Base-by-base conservation (phyloP, 768 basidiomycete species). In the Suillus clintonianus region DNA sequence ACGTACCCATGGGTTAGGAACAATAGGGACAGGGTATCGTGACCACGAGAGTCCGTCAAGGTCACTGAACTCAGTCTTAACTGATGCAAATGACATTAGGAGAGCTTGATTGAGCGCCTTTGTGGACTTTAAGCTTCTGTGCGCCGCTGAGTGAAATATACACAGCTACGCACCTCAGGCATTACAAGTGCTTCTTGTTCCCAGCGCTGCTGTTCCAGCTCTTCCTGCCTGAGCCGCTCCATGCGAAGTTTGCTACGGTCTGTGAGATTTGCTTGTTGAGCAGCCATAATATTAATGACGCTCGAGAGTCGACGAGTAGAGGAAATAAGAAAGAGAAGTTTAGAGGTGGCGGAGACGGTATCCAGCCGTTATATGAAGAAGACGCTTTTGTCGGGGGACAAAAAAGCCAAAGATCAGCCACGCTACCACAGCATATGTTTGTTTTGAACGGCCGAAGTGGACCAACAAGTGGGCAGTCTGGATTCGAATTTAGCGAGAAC, bases 1-100 rank as follows among this genome's bases (percentile, higher is more conserved):
- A 68, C 71, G 5, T 54, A 76, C 75, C 69, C 69, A 70, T 7
- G 71, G 63, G 43, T 69, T 70, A 24, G 65, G 75, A 24, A 67
- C 71, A 54, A 68, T 64, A 5, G 73, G 73, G 9, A 78, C 75
- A 5, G 77, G 75, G 34, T 76, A 72, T 51, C 75, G 76, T 19
- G 80, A 72, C 86, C 86, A 86, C 42, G 81, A 78, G 41, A 85
- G 73, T 0, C 87, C 87, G 61, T 88, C 87, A 17, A 88, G 79
- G 71, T 88, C 87, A 61, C 80, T 78, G 68, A 87, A 88, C 65
- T 88, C 86, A 9, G 82, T 82, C 65, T 88, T 88, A 39, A 88
- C 86, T 5, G 79, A 79, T 24, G 71, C 76, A 67, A 88, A 88
- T 1, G 86, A 81, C 58, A 72, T 68, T 24, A 71, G 22, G 32